A percentile compares a stretch with the other conserved stretches of the same genome.
phyloP scores from a whole-genome alignment of 352 stramenopile genomes.

The Elongisporangium undulatum region DNA sequence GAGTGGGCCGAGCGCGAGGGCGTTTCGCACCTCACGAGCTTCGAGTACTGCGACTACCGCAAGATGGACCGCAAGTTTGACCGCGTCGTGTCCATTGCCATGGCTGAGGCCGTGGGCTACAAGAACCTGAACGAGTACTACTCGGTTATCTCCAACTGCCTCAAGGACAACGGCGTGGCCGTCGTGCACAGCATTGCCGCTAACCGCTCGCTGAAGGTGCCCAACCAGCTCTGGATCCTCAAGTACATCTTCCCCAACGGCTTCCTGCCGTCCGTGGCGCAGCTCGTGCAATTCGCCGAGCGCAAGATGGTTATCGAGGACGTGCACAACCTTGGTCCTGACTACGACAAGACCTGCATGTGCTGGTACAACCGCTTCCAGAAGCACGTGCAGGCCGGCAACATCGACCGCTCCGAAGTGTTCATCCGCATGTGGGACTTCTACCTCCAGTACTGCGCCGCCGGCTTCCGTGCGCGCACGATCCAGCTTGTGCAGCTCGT shows the following conservation, averaged over 20 bases:
- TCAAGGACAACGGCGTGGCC: slow-evolving; percentile 74
- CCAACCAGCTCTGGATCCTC: slow-evolving; percentile 84
- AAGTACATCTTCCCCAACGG: slow-evolving; percentile 92
- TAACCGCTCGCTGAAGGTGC: slow-evolving; percentile 81
- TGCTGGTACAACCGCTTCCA: slow-evolving; percentile 88
- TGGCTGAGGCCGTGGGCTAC: slow-evolving; percentile 88
- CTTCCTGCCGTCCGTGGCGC: slow-evolving; percentile 73
- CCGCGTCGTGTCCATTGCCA: slow-evolving; percentile 85
- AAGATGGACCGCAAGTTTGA: slow-evolving; percentile 87
- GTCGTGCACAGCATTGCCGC: slow-evolving; percentile 83
- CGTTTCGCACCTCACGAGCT: slow-evolving; percentile 81
- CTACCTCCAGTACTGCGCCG: slow-evolving; percentile 88
- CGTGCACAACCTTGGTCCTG: slow-evolving; percentile 80
- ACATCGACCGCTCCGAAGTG: slow-evolving; percentile 72
- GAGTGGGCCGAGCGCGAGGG: slow-evolving; percentile 75
- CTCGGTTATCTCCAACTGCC: slow-evolving; percentile 68
- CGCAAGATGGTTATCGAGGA: slow-evolving; percentile 80
- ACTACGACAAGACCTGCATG: slow-evolving; percentile 90
- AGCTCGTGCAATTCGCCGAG: slow-evolving; percentile 74
- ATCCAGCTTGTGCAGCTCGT: slow-evolving; percentile 83
- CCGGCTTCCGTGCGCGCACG: slow-evolving; percentile 85
- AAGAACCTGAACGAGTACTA: slow-evolving; percentile 89
- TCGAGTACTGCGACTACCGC: slow-evolving; percentile 90
- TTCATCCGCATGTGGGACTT: slow-evolving; percentile 90
- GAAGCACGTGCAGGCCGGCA: slow-evolving; percentile 66